A percentile compares a stretch with the other conserved stretches of the same genome.
phyloP scores from a whole-genome alignment of 257 asterid genomes.

The Agastache rugosa region DNA sequence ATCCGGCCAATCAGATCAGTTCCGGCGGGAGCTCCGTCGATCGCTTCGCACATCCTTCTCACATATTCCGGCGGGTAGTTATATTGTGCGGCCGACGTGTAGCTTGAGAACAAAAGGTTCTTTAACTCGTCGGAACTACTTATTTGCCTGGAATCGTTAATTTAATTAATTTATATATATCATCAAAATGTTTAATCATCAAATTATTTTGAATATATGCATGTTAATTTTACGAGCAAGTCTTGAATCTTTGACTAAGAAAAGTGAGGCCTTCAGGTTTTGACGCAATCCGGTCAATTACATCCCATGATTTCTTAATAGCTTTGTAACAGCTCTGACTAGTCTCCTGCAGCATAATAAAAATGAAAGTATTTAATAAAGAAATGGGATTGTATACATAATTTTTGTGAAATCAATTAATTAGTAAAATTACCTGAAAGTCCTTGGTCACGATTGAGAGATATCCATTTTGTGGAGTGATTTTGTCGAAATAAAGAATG shows the following conservation, averaged over 20 bases:
- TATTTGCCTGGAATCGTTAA: slow-evolving; percentile 41
- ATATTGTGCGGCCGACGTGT: slow-evolving; percentile 59
- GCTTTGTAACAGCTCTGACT: slow-evolving; percentile 58
- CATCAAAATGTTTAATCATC: no score
- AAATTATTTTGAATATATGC: not conserved
- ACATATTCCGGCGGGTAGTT: slow-evolving; percentile 51
- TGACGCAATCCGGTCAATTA: slow-evolving; percentile 61
- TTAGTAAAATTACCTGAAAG: slow-evolving; percentile 48
- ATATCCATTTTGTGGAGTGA: slow-evolving; percentile 68
- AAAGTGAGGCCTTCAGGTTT: slow-evolving; percentile 56
- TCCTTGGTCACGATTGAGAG: slow-evolving; percentile 56
- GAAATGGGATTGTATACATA: not conserved
- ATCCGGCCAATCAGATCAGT: slow-evolving; percentile 53
- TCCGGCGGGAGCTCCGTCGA: slow-evolving; percentile 53
- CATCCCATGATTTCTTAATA: slow-evolving; percentile 65
- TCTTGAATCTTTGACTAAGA: slow-evolving; percentile 56
- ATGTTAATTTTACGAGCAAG: slow-evolving; percentile 56
- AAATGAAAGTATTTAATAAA: not conserved
- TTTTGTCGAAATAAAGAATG: slow-evolving; percentile 67
- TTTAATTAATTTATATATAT: not conserved
- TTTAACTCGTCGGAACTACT: slow-evolving; percentile 24
- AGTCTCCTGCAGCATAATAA: slow-evolving; percentile 50
- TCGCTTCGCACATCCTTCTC: slow-evolving; percentile 52
- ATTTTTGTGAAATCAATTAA: not conserved
- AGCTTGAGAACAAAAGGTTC: slow-evolving; percentile 47